phyloP scores from a whole-genome alignment of 768 basidiomycete species.

The Termitomyces sp. region DNA sequence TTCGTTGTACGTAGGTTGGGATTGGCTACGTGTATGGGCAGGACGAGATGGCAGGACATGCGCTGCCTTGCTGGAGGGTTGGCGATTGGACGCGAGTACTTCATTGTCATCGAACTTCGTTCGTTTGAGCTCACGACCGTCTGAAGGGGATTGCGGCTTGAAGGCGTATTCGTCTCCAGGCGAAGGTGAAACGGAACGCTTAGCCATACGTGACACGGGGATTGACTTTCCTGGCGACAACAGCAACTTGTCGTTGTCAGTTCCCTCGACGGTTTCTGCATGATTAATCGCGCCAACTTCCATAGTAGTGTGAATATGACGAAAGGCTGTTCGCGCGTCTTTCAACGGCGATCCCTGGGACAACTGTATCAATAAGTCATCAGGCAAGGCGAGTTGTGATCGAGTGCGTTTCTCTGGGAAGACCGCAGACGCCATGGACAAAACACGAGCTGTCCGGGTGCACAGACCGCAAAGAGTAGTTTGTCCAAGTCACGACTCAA shows the following conservation, averaged over 20 bases:
- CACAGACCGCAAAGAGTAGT: not conserved
- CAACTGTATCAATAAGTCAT: slow-evolving; percentile 37
- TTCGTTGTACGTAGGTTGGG: slow-evolving; percentile 25
- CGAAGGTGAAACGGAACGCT: slow-evolving; percentile 38
- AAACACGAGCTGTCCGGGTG: not conserved
- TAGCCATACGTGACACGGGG: slow-evolving; percentile 19
- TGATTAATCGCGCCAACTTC: not conserved
- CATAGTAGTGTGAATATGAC: slow-evolving; percentile 10
- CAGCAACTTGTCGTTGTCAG: slow-evolving; percentile 40
- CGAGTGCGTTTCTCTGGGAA: slow-evolving; percentile 38
- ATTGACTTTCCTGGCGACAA: slow-evolving; percentile 35
- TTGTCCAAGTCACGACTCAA: slow-evolving; percentile 7
- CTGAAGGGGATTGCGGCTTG: slow-evolving; percentile 19
- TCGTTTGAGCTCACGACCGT: slow-evolving; percentile 31
- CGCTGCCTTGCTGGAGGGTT: slow-evolving; percentile 11
- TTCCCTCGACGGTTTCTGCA: slow-evolving; percentile 22
- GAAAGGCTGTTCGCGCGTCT: slow-evolving; percentile 36
- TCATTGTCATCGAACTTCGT: slow-evolving; percentile 24
- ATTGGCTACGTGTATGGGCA: slow-evolving; percentile 28
- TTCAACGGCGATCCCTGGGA: slow-evolving; percentile 50
- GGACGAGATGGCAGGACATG: slow-evolving; percentile 9
- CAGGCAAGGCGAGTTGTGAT: slow-evolving; percentile 45
- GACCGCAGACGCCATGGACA: slow-evolving; percentile 7
- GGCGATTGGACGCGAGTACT: slow-evolving; percentile 5
- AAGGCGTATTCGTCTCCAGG: slow-evolving; percentile 23